Evolutionary conservation across 108 stramenopile species (phyloP).

Genomic region (Stephanodiscus minutulus): DNA sequence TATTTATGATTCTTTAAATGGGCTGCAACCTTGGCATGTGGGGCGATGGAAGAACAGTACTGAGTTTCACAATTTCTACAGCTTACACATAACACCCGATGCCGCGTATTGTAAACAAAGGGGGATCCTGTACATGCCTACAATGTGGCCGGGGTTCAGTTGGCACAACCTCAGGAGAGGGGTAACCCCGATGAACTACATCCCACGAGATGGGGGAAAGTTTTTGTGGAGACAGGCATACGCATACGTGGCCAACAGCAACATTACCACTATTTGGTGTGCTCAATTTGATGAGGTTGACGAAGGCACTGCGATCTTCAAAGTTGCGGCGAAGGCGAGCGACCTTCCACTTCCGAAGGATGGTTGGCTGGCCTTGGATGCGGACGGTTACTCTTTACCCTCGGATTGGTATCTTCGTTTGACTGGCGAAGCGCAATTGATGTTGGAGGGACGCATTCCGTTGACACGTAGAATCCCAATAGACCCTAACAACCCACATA

Average conservation of each 20-base stretch:
- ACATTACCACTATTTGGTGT: conserved; percentile 2
- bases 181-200: conserved; percentile 15
- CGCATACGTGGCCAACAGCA: neutral
- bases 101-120: conserved; percentile 21
- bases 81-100: conserved; percentile 29
- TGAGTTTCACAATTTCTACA: conserved; percentile 9
- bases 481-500: no score
- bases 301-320: conserved; percentile 43
- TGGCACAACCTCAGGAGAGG: conserved; percentile 30
- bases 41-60: conserved; percentile 25
- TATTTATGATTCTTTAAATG: conserved; percentile 42
- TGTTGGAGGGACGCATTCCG: conserved; percentile 3
- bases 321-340: conserved; percentile 10
- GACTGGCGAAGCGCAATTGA: neutral
- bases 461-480: no score
- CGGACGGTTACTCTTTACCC: conserved; percentile 13
- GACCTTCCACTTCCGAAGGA: conserved; percentile 7
- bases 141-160: conserved; percentile 51
- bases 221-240: conserved; percentile 49
- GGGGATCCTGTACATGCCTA: conserved; percentile 50
- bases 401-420: conserved; percentile 29
- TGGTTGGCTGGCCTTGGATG: conserved; percentile 27
- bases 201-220: conserved; percentile 38
- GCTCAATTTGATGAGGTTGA: conserved; percentile 10
- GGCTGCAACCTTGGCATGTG: conserved; percentile 54